These are phyloP conservation scores for Alternaria sp. DNA, from an alignment of 2,329 filamentous ascomycete species.

Conservation along the genomic window DNA sequence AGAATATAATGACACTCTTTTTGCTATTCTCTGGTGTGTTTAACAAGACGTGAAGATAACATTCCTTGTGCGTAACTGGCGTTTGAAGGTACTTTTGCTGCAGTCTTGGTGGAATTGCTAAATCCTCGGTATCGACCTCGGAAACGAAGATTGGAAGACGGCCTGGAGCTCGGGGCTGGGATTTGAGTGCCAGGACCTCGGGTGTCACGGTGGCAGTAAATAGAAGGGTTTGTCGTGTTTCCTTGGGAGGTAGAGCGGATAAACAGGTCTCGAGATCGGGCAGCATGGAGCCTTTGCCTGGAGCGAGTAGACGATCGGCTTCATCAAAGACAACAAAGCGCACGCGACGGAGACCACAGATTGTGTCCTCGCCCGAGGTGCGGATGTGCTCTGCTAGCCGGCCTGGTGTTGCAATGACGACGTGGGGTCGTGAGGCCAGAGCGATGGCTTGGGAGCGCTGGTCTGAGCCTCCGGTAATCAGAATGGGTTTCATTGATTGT, in stretches of 20 bases:
- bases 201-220: constrained; percentile 97
- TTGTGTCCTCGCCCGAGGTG: constrained; percentile 89
- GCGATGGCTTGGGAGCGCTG: constrained; percentile 91
- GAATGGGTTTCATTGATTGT: constrained; percentile 83
- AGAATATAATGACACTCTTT: constrained; percentile 90
- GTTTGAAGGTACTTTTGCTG: constrained; percentile 86
- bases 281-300: constrained; percentile 85
- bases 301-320: constrained; percentile 85
- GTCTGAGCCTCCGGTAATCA: constrained; percentile 92
- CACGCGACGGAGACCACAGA: constrained; percentile 79
- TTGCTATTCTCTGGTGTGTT: constrained; percentile 74
- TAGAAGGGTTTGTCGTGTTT: constrained; percentile 86
- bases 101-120: constrained; percentile 82
- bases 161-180: constrained; percentile 74
- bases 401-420: constrained; percentile 91
- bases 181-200: constrained; percentile 87
- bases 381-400: constrained; percentile 92
- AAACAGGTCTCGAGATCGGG: constrained; percentile 91
- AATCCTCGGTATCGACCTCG: constrained; percentile 76
- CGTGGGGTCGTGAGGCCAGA: constrained; percentile 80
- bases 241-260: constrained; percentile 77
- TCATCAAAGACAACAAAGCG: constrained; percentile 93
- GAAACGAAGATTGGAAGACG: constrained; percentile 86
- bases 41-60: constrained; percentile 90
- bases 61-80: constrained; percentile 90